Evolutionary conservation across 306 rosid genomes (phyloP).

Genomic region (Adenanthera pavonina): DNA sequence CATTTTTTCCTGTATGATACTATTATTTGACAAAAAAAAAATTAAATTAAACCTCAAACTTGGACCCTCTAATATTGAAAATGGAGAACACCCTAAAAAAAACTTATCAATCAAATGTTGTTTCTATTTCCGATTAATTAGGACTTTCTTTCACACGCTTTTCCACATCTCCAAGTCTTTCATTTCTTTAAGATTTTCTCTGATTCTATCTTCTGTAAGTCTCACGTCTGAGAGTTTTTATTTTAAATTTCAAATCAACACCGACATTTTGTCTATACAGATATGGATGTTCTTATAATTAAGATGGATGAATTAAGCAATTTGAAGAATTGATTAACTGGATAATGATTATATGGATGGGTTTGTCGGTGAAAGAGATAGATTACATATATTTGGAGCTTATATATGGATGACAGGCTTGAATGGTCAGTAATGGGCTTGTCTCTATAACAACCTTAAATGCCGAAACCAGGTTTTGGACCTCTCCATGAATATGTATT

Average conservation of each 20-base stretch:
- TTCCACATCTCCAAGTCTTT: background rate
- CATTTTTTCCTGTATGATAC: no score
- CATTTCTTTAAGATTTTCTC: background rate
- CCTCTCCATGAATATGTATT: no score
- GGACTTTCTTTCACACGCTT: background rate
- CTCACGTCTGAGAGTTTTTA: background rate
- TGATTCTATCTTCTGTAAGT: background rate
- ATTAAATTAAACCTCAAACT: no score
- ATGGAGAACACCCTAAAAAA: background rate
- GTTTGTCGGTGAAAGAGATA: background rate
- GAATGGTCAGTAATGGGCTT: background rate
- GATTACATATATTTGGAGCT: no score
- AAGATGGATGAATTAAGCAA: background rate
- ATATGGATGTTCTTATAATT: background rate
- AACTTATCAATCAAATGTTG: background rate
- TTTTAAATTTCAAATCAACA: conserved; percentile 1
- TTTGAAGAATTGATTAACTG: background rate
- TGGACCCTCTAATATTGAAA: background rate
- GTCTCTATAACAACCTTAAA: background rate
- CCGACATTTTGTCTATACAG: background rate
- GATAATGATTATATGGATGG: no score
- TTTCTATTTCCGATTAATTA: background rate
- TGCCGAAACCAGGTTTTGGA: background rate
- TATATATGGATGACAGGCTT: background rate
- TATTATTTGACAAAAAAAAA: no score